These are phyloP conservation scores for Zangia roseola DNA, from an alignment of 768 basidiomycete species.

Conservation along the genomic window DNA sequence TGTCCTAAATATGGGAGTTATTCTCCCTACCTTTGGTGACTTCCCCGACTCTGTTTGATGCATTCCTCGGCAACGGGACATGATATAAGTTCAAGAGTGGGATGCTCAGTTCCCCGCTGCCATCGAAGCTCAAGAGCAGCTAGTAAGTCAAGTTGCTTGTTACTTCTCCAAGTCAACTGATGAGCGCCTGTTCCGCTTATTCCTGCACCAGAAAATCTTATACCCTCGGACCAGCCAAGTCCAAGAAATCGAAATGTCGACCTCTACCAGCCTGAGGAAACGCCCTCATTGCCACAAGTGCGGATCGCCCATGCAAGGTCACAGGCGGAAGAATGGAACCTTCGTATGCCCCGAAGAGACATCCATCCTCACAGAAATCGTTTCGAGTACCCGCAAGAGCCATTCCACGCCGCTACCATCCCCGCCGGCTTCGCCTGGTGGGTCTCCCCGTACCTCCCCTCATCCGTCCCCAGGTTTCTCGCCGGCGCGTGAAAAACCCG, in stretches of 20 bases:
- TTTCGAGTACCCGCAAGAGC: conserved; percentile 12
- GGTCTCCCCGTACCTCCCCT: conserved; percentile 22
- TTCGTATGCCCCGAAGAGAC: conserved; percentile 27
- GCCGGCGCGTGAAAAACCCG: conserved; percentile 15
- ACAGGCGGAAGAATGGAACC: conserved; percentile 31
- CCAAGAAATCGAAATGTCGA: conserved; percentile 20
- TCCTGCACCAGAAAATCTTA: neutral
- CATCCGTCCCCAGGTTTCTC: conserved; percentile 13
- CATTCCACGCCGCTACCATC: conserved; percentile 27
- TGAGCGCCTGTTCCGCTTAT: neutral
- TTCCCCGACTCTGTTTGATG: conserved; percentile 5
- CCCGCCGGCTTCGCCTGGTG: conserved; percentile 25
- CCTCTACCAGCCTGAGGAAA: conserved; percentile 29
- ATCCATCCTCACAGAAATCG: conserved; percentile 14
- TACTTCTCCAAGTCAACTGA: conserved; percentile 6
- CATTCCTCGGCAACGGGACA: conserved; percentile 2
- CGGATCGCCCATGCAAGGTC: conserved; percentile 32
- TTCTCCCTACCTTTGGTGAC: conserved; percentile 13
- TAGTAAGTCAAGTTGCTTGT: conserved; percentile 19
- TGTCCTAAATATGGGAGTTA: conserved; percentile 22
- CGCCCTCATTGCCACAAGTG: conserved; percentile 37
- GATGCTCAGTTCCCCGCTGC: conserved; percentile 17
- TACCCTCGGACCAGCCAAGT: conserved; percentile 3
- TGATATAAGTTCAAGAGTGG: conserved; percentile 25
- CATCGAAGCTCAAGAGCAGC: conserved; percentile 25